Conservation (phyloP, 257 asterid species). For the Solanum virginianum region DNA sequence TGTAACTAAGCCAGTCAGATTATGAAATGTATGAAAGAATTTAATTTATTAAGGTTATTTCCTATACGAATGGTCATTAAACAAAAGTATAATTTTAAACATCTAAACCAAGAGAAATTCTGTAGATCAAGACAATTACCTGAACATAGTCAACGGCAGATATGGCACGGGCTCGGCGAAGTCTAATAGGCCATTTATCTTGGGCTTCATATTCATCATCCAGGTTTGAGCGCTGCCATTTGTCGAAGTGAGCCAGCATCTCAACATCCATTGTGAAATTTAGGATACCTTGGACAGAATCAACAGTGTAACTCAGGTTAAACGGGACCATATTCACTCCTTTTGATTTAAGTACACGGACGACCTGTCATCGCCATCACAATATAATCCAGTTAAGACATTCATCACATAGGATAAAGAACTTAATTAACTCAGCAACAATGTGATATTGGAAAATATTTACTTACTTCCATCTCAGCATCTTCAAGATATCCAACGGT, state of each 20-base stretch:
- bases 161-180: conserved; percentile 78
- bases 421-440: not conserved
- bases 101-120: not conserved
- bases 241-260: conserved; percentile 86
- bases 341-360: conserved; percentile 46
- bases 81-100: not conserved
- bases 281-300: conserved; percentile 80
- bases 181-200: conserved; percentile 94
- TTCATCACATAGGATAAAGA: not conserved
- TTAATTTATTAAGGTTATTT: not conserved
- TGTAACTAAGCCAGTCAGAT: not conserved
- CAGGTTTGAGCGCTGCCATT: conserved; percentile 73
- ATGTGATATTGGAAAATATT: not conserved
- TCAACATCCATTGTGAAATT: conserved; percentile 95
- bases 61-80: not conserved
- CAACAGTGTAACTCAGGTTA: conserved; percentile 70
- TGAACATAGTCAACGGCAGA: conserved; percentile 91
- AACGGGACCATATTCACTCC: conserved; percentile 82
- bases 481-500: conserved; percentile 87
- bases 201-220: conserved; percentile 90
- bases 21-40: not conserved
- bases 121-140: conserved; percentile 19
- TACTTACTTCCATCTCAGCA: conserved; percentile 81
- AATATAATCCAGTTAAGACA: not conserved
- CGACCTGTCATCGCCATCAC: conserved; percentile 32